Percentiles rank a stretch among this genome's conserved stretches.
Conservation (phyloP, 108 stramenopile species). For the Pelagomonas calceolata region DNA sequence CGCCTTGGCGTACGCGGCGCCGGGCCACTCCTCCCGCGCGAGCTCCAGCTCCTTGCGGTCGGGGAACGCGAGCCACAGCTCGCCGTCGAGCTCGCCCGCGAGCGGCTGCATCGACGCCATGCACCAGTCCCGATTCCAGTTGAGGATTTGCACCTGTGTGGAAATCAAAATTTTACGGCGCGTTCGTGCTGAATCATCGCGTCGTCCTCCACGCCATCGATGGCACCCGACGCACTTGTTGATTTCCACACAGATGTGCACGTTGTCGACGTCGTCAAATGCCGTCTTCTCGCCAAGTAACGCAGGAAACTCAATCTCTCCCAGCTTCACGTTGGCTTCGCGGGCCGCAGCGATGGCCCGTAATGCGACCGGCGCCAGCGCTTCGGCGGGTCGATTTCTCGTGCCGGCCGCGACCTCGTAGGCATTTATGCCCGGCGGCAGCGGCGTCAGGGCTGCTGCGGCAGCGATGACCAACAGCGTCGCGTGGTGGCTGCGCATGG, state of each 20-base stretch:
- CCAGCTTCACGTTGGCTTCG: conserved; percentile 18
- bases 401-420: conserved; percentile 58
- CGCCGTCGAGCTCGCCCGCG: conserved; percentile 14
- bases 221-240: too few relatives aligned
- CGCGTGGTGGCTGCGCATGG: too few relatives aligned
- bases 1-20: conserved; percentile 48
- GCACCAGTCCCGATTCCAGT: conserved; percentile 66
- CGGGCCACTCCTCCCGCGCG: conserved; percentile 56
- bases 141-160: conserved; percentile 50
- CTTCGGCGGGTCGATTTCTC: conserved; percentile 46
- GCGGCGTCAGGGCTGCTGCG: conserved; percentile 26
- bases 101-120: conserved; percentile 45
- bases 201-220: too few relatives aligned
- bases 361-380: conserved; percentile 43
- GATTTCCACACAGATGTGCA: conserved; percentile 25
- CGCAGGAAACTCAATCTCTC: conserved; percentile 73
- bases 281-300: conserved; percentile 55
- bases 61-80: conserved; percentile 58
- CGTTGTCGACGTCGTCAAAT: conserved; percentile 80
- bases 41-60: conserved; percentile 69
- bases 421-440: conserved; percentile 57
- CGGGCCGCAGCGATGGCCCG: conserved; percentile 37
- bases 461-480: too few relatives aligned
- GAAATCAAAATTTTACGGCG: too few relatives aligned
- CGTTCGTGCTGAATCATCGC: too few relatives aligned